A percentile compares a stretch with the other conserved stretches of the same genome.
These are phyloP conservation scores for Neospermospora avenae DNA, from an alignment of 2,329 filamentous ascomycete genomes.

Conservation along the genomic window DNA sequence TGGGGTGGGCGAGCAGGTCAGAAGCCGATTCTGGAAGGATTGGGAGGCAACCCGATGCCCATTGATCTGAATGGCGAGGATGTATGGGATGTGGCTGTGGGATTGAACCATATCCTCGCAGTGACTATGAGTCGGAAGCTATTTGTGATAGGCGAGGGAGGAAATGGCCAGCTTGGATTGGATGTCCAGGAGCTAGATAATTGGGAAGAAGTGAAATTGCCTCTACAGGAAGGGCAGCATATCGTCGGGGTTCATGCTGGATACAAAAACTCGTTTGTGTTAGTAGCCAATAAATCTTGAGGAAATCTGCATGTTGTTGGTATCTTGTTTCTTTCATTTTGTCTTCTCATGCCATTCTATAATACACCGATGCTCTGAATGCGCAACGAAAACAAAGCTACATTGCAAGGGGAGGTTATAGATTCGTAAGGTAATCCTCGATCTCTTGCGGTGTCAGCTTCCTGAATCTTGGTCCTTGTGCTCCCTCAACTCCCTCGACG, in stretches of 20 bases:
- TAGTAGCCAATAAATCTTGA: constrained; percentile 22
- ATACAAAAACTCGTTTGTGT: constrained; percentile 34
- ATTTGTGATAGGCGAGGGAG: constrained; percentile 54
- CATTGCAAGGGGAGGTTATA: constrained; percentile 49
- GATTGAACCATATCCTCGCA: constrained; percentile 56
- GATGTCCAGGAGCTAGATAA: constrained; percentile 19
- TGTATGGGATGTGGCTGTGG: constrained; percentile 55
- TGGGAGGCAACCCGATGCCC: constrained; percentile 22
- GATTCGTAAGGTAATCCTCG: constrained; percentile 98
- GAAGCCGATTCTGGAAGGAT: constrained; percentile 17
- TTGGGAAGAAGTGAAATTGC: constrained; percentile 29
- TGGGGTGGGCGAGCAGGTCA: constrained; percentile 49
- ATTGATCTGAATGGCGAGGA: constrained; percentile 45
- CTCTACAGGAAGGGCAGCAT: constrained; percentile 21
- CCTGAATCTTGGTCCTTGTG: constrained; percentile 81
- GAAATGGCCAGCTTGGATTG: constrained; percentile 58
- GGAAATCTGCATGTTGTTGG: constrained; percentile 16
- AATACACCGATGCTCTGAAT: constrained; percentile 35
- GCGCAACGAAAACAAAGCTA: constrained; percentile 20
- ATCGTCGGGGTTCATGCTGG: constrained; percentile 31
- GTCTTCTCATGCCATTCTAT: constrained; percentile 35
- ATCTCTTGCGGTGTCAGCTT: constrained; percentile 97
- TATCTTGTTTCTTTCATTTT: constrained; percentile 33
- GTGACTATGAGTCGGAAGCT: constrained; percentile 48
- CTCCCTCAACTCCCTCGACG: constrained; percentile 83